Evolutionary conservation across 305 asterid genomes (phyloP), one percentile per base, ranked within the genome.

Genomic region (Plantago lanceolata): DNA sequence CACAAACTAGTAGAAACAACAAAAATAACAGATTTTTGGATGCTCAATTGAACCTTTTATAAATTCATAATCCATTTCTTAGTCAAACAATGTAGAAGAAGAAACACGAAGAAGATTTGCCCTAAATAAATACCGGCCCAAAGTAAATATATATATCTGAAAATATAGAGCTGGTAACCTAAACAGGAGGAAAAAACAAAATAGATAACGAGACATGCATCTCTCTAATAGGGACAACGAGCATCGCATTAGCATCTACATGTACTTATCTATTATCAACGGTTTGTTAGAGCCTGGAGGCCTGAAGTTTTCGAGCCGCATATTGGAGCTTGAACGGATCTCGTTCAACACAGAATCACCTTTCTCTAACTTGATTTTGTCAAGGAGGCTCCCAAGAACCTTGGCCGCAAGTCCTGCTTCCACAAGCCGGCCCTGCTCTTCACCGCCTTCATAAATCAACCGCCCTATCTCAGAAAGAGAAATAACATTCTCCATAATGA

Each of bases 341-440:
- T 81, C 86, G 6, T 57, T 76, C 74, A 86, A 64, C 21, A 65
- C 78, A 3, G 84, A 71, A 66, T 86, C 94, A 26, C 90, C 95
- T 64, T 79, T 80, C 67, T 84, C 96, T 21, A 69, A 70, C 69
- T 79, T 68, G 73, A 88, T 76, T 2, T 51, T 66, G 16, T 82
- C 92, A 48, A 86, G 74, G 33, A 73, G 70, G 57, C 71, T 76
- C 44, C 85, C 88, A 14, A 84, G 68, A 24, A 86, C 87, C 57
- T 82, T 88, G 3, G 82, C 85, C 15, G 84, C 93, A 70, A 86
- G 77, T 59, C 94, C 92, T 6, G 48, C 44, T 73, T 79, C 76
- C 14, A 84, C 78, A 26, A 81, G 85, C 29, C 67, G 76, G 45
- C 86, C 88, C 57, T 77, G 69, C 67, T 67, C 82, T 72, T 81